Conservation (phyloP, 176 grass and related monocot species). For the Panicum miliaceum region DNA sequence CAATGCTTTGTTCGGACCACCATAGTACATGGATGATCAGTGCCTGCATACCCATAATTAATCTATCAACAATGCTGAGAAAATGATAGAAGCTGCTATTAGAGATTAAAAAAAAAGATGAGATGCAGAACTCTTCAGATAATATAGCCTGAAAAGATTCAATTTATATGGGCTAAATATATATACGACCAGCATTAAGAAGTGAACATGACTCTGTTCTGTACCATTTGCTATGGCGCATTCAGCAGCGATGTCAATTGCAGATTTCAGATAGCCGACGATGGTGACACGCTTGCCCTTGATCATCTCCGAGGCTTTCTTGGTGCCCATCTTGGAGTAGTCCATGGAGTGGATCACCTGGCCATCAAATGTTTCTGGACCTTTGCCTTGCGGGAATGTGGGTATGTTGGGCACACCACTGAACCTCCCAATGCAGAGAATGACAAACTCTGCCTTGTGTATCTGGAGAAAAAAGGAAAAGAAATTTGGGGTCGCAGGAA, state of each 20-base stretch:
- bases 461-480: slow-evolving; percentile 34
- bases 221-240: slow-evolving; percentile 55
- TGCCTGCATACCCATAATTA: not conserved
- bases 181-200: not conserved
- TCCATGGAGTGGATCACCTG: slow-evolving; percentile 64
- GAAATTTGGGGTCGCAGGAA: not conserved
- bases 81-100: not conserved
- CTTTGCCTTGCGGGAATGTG: slow-evolving; percentile 45
- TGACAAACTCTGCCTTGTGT: slow-evolving; percentile 48
- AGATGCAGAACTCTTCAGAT: not conserved
- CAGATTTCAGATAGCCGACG: slow-evolving; percentile 62
- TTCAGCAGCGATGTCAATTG: slow-evolving; percentile 59
- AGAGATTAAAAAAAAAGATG: not conserved
- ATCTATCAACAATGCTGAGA: not conserved
- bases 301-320: slow-evolving; percentile 42
- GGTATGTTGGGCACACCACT: slow-evolving; percentile 63
- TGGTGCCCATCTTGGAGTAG: slow-evolving; percentile 60
- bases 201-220: not conserved
- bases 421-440: slow-evolving; percentile 66
- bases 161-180: not conserved
- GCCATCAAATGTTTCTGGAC: slow-evolving; percentile 57
- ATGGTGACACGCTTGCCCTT: slow-evolving; percentile 57
- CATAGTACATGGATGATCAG: slow-evolving; percentile 48
- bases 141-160: not conserved
- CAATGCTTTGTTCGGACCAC: slow-evolving; percentile 51